Base-by-base conservation (phyloP, 2,329 filamentous ascomycete genomes). In the Neoscytalidium dimidiatum region DNA sequence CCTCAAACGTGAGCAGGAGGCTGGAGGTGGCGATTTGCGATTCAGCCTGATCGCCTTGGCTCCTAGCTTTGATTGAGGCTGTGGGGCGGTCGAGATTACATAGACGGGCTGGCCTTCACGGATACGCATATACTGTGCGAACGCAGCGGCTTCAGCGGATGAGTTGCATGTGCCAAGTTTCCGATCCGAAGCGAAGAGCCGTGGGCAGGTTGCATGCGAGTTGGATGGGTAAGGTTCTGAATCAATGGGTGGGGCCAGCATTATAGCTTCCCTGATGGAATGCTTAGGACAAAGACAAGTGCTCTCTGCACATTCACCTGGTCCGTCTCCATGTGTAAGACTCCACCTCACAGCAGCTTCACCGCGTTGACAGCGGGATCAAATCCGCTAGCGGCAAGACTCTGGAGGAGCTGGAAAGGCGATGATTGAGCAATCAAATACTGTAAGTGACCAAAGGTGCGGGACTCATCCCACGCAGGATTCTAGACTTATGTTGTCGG, bases 1-100 rank as follows among this genome's bases (percentile, higher is more conserved):
- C 66, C 77, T 90, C 73, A 84, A 83, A 74, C 80, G 83, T 28
- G 87, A 89, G 73, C 77, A 80, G 61, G 80, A 82, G 66, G 81
- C 80, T 19, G 81, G 81, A 56, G 85, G 82, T 4, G 86, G 85
- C 13, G 85, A 88, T 75, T 71, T 88, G 76, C 80, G 87, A 68
- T 90, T 90, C 75, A 89, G 87, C 76, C 73, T 89, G 64, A 84
- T 89, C 63, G 86, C 84, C 65, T 72, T 90, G 69, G 85, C 85
- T 44, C 83, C 85, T 68, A 79, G 79, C 61, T 79, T 88, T 75
- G 82, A 85, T 75, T 84, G 77, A 85, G 53, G 4, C 31, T 11
- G 17, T 29, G 5, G 14, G 49, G 33, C 19, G n/a, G 19, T 41
- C 14, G 35, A 17, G 14, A 35, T 53, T 43, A 46, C 33, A 31